phyloP scores from a whole-genome alignment of 2,329 filamentous ascomycete genomes.

The Colletotrichum sp. region DNA sequence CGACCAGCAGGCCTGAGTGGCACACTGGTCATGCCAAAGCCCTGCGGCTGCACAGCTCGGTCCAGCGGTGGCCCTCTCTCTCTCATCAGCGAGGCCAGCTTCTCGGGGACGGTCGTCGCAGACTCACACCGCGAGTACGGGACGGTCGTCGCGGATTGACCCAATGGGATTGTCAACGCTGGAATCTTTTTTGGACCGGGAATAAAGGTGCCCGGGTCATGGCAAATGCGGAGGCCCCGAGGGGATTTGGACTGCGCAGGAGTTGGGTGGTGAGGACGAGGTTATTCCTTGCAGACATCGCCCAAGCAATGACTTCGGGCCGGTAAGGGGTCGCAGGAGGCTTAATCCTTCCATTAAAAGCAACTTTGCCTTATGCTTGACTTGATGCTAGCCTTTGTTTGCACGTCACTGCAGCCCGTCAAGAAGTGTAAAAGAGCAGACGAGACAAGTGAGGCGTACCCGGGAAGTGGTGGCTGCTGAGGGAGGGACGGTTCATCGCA shows the following conservation, averaged over 20 bases:
- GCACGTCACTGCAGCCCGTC: not conserved
- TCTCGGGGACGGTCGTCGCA: not conserved
- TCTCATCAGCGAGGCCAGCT: not conserved
- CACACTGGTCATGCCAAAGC: not conserved
- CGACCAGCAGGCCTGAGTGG: not conserved
- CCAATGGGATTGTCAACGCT: not conserved
- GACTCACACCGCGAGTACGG: not conserved
- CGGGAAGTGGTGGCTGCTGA: not conserved
- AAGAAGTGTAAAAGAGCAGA: not conserved
- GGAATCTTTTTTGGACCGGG: not conserved
- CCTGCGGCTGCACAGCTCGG: slow-evolving; percentile 12
- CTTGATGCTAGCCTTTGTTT: not conserved
- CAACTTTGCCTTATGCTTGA: slow-evolving; percentile 5
- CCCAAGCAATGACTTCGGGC: not conserved
- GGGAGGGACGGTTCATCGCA: not conserved
- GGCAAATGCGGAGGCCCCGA: not conserved
- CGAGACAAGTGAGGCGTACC: not conserved
- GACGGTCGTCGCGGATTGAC: not conserved
- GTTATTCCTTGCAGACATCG: not conserved
- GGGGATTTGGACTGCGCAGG: not conserved
- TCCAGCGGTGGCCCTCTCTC: not conserved
- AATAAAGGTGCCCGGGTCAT: not conserved
- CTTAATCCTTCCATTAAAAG: not conserved
- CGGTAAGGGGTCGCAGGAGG: not conserved
- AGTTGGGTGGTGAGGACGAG: not conserved